A percentile compares a stretch with the other conserved stretches of the same genome.
phyloP scores from a whole-genome alignment of 805 yeast species.

The Pichia thaimueangensis region DNA sequence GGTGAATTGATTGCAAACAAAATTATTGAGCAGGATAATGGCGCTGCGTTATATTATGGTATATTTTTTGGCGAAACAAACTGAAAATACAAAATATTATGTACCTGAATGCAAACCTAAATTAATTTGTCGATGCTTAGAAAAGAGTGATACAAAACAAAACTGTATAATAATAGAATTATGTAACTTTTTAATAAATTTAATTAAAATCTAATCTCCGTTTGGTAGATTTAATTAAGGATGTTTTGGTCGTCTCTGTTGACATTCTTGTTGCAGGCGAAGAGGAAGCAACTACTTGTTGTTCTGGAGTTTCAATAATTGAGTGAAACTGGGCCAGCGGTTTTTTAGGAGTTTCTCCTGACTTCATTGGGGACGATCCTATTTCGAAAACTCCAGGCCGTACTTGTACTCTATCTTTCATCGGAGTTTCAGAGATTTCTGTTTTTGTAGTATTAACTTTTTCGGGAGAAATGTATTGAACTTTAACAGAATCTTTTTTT shows the following conservation, averaged over 20 bases:
- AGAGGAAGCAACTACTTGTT: background rate
- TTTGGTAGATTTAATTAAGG: conserved; percentile 11
- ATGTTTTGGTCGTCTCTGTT: background rate
- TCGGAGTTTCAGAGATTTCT: conserved; percentile 8
- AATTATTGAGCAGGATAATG: conserved; percentile 43
- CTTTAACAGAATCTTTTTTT: no score
- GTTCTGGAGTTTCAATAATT: conserved; percentile 5
- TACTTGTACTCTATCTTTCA: conserved; percentile 10
- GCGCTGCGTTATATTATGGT: conserved; percentile 50
- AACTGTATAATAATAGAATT: background rate
- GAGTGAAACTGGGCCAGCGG: no score
- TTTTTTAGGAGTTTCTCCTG: background rate
- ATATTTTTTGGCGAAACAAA: conserved; percentile 62
- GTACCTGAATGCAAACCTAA: background rate
- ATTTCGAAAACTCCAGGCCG: conserved; percentile 15
- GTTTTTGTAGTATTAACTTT: background rate
- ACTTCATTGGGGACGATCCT: conserved; percentile 19
- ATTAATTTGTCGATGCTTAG: conserved; percentile 1
- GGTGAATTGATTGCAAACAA: conserved; percentile 53
- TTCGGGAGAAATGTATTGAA: background rate
- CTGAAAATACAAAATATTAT: background rate
- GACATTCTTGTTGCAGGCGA: background rate
- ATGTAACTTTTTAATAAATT: background rate
- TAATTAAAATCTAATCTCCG: conserved; percentile 20
- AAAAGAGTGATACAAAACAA: background rate